phyloP scores from a whole-genome alignment of 495 filamentous ascomycete genomes.

The Penicilliopsis zonata region DNA sequence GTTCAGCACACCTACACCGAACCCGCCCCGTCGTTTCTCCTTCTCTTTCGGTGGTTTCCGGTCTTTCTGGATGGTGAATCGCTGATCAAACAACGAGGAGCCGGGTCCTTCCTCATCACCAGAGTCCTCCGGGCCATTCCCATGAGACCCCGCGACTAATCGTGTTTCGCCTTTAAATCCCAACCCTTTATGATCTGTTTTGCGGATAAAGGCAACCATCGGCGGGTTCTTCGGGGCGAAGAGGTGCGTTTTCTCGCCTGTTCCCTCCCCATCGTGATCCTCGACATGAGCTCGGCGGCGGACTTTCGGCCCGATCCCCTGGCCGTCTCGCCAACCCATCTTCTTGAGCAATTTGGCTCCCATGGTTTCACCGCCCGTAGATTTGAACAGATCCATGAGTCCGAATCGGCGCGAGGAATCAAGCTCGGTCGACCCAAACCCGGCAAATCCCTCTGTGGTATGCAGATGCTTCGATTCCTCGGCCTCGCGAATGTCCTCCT shows the following conservation, averaged over 20 bases:
- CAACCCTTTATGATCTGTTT: conserved; percentile 70
- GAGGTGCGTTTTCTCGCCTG: conserved; percentile 45
- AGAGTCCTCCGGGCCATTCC: conserved; percentile 21
- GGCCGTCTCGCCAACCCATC: conserved; percentile 95
- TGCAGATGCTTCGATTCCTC: conserved; percentile 65
- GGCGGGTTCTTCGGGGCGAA: conserved; percentile 82
- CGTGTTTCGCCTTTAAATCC: conserved; percentile 62
- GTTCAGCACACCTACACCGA: conserved; percentile 85
- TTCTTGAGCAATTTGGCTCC: conserved; percentile 75
- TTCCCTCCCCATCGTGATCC: conserved; percentile 24
- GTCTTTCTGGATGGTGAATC: conserved; percentile 18
- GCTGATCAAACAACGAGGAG: conserved; percentile 29
- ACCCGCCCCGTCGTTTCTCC: conserved; percentile 46
- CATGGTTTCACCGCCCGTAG: conserved; percentile 73
- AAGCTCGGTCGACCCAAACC: conserved; percentile 57
- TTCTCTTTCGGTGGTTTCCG: conserved; percentile 31
- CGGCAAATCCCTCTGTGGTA: conserved; percentile 59
- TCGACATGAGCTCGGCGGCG: conserved; percentile 62
- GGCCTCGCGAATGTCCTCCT: conserved; percentile 84
- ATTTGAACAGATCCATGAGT: conserved; percentile 66
- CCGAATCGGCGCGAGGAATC: conserved; percentile 41
- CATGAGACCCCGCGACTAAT: conserved; percentile 25
- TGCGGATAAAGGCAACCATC: conserved; percentile 64
- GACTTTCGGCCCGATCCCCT: conserved; percentile 86
- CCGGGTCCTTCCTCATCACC: conserved; percentile 41